Conservation (phyloP, 352 stramenopile species). For the Phytophthora hybrid region DNA sequence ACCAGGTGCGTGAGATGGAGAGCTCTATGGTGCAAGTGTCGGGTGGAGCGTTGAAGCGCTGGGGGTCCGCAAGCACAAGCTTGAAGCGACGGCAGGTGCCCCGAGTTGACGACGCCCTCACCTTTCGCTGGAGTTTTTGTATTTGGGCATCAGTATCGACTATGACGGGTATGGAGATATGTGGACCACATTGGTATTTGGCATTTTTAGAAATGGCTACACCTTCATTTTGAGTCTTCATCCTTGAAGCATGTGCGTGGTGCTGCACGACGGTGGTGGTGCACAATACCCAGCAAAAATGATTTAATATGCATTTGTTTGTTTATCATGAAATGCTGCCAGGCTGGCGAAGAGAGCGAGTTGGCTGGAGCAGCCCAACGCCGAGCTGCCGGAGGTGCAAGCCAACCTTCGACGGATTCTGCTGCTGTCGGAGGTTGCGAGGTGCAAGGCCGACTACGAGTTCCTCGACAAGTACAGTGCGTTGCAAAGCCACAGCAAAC, state of each 20-base stretch:
- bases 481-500: not conserved
- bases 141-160: slow-evolving; percentile 7
- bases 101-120: slow-evolving; percentile 10
- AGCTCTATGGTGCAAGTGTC: not conserved
- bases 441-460: slow-evolving; percentile 67
- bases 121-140: slow-evolving; percentile 28
- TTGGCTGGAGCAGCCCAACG: slow-evolving; percentile 38
- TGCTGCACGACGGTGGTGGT: too few species aligned
- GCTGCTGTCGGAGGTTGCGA: slow-evolving; percentile 48
- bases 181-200: slow-evolving; percentile 10
- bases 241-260: not conserved
- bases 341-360: slow-evolving; percentile 36
- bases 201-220: slow-evolving; percentile 29
- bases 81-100: not conserved
- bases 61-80: slow-evolving; percentile 1
- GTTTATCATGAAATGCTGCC: not conserved
- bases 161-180: not conserved
- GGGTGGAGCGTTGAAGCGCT: not conserved
- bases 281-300: too few species aligned
- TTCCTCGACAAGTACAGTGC: slow-evolving; percentile 73
- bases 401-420: slow-evolving; percentile 55
- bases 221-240: not conserved
- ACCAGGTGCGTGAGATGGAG: slow-evolving; percentile 14
- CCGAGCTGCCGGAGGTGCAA: slow-evolving; percentile 51
- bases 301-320: not conserved